Evolutionary conservation across 2,329 filamentous ascomycete species (phyloP), one percentile per base, ranked within the genome.

Genomic region (Exophiala sp.): DNA sequence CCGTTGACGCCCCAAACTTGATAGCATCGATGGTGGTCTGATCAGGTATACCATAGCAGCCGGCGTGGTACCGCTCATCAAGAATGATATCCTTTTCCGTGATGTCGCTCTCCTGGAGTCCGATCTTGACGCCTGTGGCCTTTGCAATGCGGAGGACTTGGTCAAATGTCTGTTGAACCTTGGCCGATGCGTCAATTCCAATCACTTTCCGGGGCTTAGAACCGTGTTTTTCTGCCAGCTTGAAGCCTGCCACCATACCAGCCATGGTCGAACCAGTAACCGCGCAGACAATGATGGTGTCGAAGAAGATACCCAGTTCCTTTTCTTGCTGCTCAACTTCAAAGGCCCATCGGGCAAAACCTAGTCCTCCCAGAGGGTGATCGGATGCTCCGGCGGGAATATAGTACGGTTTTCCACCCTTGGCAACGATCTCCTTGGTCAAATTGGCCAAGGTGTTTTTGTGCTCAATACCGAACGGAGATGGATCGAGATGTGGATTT

Each of bases 231-330:
- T 86, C 75, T 2, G 79, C 71, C 20, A 87, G 72, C 71, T 87
- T 87, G 68, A 88, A 88, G 0, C 87, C 87, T 0, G 85, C 86
- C 7, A 89, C 76, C 76, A 89, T 86, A 7, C 87, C 87, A 0
- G 82, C 86, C 66, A 87, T 78, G 1, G 86, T 89, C 5, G 79
- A 84, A 3, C 86, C 87, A 0, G 86, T 88, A 1, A 88, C 86
- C 14, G 83, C 84, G 66, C 85, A 88, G 7, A 87, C 86, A 50
- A 89, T 70, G 6, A 89, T 65, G 1, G 80, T 84, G 63, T 87
- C 83, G 67, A 87, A 89, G 67, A 85, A 85, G 9, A 87, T 64
- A 0, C 82, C 83, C 21, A 82, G 60, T 58, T 78, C 73, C 57
- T 72, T 71, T 69, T 89, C 86, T 69, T 89, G 85, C 57, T 75